Evolutionary conservation across 306 rosid genomes (phyloP), one percentile per base, ranked within the genome.

Genomic region (Pyrus communis): DNA sequence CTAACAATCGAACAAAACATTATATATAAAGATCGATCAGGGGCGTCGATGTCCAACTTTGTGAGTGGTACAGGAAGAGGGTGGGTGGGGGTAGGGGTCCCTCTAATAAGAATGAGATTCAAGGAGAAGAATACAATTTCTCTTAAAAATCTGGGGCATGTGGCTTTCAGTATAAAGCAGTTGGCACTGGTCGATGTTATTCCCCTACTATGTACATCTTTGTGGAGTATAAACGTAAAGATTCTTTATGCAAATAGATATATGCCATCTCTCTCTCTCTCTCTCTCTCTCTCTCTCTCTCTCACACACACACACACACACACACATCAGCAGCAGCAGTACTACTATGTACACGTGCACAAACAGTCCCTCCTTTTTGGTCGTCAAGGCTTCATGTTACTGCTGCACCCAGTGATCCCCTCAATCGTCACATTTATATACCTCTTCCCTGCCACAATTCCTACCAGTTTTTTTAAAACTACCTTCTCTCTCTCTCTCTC

Each of bases 211-310:
- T 43, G 69, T 61, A 43, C 75, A 15, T 71, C 51, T 55, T 77
- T 78, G 92, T 91, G 91, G 96, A 87, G 97, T 82, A 81, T 85
- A 89, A 88, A 85, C 84, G 17, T 75, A 89, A 91, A 91, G 97
- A 81, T 63, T 82, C 97, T 89, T 91, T 91, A 81, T 67, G 60
- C 89, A 86, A 91, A 84, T 61, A 49, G 9, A 49, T 49, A 15
- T 49, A 86, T 76, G 81, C 70, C 68, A 58, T 49, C 78, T 45
- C 77, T 59, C 75, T 79, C 35, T 59, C 81, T 30, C 4, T 49
- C 43, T 72, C 73, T 11, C 38, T 71, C 59, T 74, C 74, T 58
- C 49, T 51, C 30, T 52, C 22, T 58, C 13, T 22, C 43, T 9
- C 33, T 4, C 35, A 33, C 33, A 31, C 38, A 33, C 40, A 35